Base-by-base conservation (phyloP, 179 eudicot species). In the Spergularia azorica region DNA sequence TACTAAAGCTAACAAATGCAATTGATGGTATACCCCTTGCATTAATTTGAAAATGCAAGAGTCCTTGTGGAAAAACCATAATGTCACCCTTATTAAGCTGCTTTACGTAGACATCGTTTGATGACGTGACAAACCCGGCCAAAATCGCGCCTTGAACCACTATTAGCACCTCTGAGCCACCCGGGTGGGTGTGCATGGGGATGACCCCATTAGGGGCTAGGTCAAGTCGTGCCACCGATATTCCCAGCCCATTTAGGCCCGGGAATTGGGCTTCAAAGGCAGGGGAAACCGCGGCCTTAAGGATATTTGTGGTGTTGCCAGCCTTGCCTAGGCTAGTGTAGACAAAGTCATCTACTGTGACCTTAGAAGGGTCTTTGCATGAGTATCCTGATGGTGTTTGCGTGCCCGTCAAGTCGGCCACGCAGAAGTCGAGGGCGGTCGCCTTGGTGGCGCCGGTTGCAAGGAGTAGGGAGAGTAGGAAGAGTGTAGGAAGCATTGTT, bases 11-110 rank as follows among this genome's bases (percentile, higher is more conserved):
- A 56, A 70, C 81, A 70, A 78, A 78, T 1, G 84, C 82, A 64
- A 82, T 71, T 4, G 81, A 79, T 21, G 79, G 50, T 15, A 64
- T 67, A 17, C 78, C 81, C 9, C 84, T 79, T 21, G 82, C 71
- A 50, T 82, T 82, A 16, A 82, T 82, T 43, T 82, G 84, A 65
- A 79, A 79, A 36, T 79, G 82, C 63, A 79, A 66, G 20, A 79
- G 46, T 5, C 82, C 82, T 67, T 79, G 78, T 50, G 82, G 82
- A 39, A 79, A 79, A 36, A 79, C 82, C 82, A 79, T 79, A n/a
- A 79, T 63, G 56, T 79, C 81, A 56, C 81, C 81, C 52, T 58
- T 73, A 16, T 79, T 61, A 15, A 79, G 77, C n/a, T 63, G 65
- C 51, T 79, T 79, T 14, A 79, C 39, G 43, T 72, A 79, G 17